These are phyloP conservation scores for Camelina laxa DNA, from an alignment of 345 rosid genomes.

Conservation along the genomic window DNA sequence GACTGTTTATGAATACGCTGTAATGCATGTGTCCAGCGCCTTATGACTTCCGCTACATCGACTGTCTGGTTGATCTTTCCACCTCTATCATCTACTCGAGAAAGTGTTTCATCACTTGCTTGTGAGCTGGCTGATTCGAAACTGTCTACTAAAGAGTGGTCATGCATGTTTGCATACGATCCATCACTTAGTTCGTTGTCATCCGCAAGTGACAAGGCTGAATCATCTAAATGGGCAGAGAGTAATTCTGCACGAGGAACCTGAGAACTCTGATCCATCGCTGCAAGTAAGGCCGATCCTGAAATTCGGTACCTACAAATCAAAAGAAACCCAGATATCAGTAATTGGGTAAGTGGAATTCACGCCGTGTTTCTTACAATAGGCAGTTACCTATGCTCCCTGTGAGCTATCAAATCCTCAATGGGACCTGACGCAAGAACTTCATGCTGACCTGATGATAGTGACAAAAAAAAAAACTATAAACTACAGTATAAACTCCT, in stretches of 20 bases:
- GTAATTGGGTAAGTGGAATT: constrained; percentile 20
- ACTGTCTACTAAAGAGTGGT: constrained; percentile 51
- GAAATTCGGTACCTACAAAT: constrained; percentile 89
- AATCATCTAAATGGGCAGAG: constrained; percentile 59
- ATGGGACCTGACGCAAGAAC: constrained; percentile 99
- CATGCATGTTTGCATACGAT: constrained; percentile 45
- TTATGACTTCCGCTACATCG: constrained; percentile 95
- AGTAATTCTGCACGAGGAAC: constrained; percentile 72
- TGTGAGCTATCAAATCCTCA: constrained; percentile 96
- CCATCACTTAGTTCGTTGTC: constrained; percentile 76
- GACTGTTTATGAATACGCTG: constrained; percentile 99
- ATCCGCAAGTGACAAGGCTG: constrained; percentile 50
- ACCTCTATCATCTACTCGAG: constrained; percentile 84
- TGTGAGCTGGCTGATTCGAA: constrained; percentile 53
- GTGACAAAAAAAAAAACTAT: constrained; percentile 10
- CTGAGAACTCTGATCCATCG: constrained; percentile 98
- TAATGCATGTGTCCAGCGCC: constrained; percentile 99
- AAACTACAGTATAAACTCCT: constrained; percentile 8
- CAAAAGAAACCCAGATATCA: constrained; percentile 40
- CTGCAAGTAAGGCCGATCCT: constrained; percentile 91
- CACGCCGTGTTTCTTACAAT: neutral
- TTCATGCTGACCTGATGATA: constrained; percentile 87
- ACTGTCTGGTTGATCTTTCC: constrained; percentile 88
- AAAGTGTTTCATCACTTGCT: constrained; percentile 67
- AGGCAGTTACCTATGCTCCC: constrained; percentile 88